A percentile compares a stretch with the other conserved stretches of the same genome.
phyloP scores from a whole-genome alignment of 2,329 filamentous ascomycete species.

The Geoglossum cookeanum region DNA sequence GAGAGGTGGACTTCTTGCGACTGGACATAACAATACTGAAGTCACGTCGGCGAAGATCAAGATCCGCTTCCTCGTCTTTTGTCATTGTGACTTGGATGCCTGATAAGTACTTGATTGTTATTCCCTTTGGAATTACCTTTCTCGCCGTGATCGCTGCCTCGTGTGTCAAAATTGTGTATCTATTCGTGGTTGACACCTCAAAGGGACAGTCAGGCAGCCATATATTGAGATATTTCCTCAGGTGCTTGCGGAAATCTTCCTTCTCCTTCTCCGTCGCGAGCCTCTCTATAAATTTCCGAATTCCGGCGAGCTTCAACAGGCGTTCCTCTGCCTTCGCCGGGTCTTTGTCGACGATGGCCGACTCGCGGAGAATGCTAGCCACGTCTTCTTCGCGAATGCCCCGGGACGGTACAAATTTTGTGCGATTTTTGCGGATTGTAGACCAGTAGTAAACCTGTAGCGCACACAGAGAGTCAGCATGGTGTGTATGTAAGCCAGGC shows the following conservation, averaged over 20 bases:
- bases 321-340: constrained; percentile 48
- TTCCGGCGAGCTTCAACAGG: constrained; percentile 51
- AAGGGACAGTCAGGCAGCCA: constrained; percentile 89
- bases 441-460: constrained; percentile 86
- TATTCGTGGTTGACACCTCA: constrained; percentile 83
- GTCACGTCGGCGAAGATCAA: constrained; percentile 69
- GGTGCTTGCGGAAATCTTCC: constrained; percentile 68
- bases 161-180: constrained; percentile 78
- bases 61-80: constrained; percentile 67
- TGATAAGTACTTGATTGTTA: constrained; percentile 75
- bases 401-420: constrained; percentile 67
- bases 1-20: constrained; percentile 69
- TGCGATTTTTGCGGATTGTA: constrained; percentile 77
- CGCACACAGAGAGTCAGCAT: neutral
- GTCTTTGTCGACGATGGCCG: constrained; percentile 60
- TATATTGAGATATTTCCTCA: constrained; percentile 80
- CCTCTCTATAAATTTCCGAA: constrained; percentile 48
- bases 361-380: constrained; percentile 36
- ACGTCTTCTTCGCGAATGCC: constrained; percentile 51
- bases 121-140: constrained; percentile 57
- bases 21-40: constrained; percentile 95
- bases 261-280: constrained; percentile 62
- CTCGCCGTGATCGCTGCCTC: constrained; percentile 79
- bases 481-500: neutral
- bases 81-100: constrained; percentile 89